phyloP scores from a whole-genome alignment of 805 yeast genomes.

The Millerozyma acaciae region DNA sequence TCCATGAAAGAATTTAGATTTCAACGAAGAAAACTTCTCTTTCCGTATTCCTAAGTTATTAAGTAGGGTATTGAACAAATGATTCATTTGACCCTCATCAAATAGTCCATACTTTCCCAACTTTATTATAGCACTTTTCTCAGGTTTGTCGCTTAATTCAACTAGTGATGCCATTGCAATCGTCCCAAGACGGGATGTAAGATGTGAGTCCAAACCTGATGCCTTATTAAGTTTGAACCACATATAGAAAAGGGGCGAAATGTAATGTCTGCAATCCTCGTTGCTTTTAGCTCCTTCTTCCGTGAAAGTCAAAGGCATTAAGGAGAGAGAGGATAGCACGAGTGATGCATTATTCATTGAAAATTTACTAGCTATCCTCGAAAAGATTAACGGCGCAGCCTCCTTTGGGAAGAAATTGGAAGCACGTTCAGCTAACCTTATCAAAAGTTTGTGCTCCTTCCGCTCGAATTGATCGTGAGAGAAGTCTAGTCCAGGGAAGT shows the following conservation, averaged over 20 bases:
- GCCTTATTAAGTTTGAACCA: slow-evolving; percentile 58
- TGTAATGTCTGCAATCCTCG: slow-evolving; percentile 48
- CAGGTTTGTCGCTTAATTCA: slow-evolving; percentile 19
- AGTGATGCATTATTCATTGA: slow-evolving; percentile 51
- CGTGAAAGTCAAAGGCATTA: slow-evolving; percentile 47
- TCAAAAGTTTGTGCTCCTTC: slow-evolving; percentile 44
- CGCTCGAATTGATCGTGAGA: slow-evolving; percentile 46
- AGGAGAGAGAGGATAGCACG: slow-evolving; percentile 49
- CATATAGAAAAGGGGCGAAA: slow-evolving; percentile 65
- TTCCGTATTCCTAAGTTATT: slow-evolving; percentile 45
- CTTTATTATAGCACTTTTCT: slow-evolving; percentile 11
- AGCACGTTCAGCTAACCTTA: slow-evolving; percentile 51
- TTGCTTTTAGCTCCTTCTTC: slow-evolving; percentile 19
- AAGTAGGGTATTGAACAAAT: slow-evolving; percentile 53
- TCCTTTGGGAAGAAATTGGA: slow-evolving; percentile 50
- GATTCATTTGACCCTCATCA: slow-evolving; percentile 56
- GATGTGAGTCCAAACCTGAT: slow-evolving; percentile 55
- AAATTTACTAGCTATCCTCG: slow-evolving; percentile 47
- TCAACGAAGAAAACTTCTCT: slow-evolving; percentile 43
- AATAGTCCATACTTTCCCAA: slow-evolving; percentile 61
- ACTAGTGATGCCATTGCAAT: slow-evolving; percentile 49
- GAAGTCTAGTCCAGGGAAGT: slow-evolving; percentile 36
- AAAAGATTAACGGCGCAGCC: slow-evolving; percentile 49
- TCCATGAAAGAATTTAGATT: slow-evolving; percentile 39
- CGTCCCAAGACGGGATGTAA: slow-evolving; percentile 62